Percentiles rank a stretch among this genome's conserved stretches.
Evolutionary conservation across 2,329 filamentous ascomycete genomes (phyloP).

Genomic region (Rhytidhysteron rufulum): DNA sequence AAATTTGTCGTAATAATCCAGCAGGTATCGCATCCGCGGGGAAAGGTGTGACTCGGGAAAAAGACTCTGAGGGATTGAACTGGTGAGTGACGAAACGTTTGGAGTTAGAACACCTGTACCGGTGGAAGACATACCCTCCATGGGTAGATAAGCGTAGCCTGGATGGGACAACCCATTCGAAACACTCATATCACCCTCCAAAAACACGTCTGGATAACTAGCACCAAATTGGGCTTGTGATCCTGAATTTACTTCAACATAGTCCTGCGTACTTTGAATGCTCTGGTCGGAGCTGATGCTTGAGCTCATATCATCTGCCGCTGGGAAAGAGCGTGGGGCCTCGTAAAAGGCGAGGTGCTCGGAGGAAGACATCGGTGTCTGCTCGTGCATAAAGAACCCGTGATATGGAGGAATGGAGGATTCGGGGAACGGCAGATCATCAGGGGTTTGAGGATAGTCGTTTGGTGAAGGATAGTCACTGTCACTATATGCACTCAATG

Average conservation of each 20-base stretch:
- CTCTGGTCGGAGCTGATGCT: conserved; percentile 46
- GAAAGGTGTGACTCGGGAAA: conserved; percentile 58
- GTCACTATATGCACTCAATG: conserved; percentile 45
- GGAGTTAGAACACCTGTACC: conserved; percentile 35
- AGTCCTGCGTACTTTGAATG: conserved; percentile 41
- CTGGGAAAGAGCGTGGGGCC: conserved; percentile 32
- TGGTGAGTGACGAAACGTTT: conserved; percentile 37
- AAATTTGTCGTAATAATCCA: conserved; percentile 90
- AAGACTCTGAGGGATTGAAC: conserved; percentile 43
- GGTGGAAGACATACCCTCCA: conserved; percentile 39
- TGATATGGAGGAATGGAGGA: conserved; percentile 32
- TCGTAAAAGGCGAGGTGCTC: conserved; percentile 34
- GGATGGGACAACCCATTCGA: conserved; percentile 33
- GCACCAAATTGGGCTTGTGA: conserved; percentile 30
- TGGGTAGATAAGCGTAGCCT: conserved; percentile 37
- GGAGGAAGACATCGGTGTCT: conserved; percentile 34
- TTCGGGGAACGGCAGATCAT: conserved; percentile 40
- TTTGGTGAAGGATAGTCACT: conserved; percentile 46
- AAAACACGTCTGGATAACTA: conserved; percentile 36
- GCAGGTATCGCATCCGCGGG: conserved; percentile 78
- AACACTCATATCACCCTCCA: conserved; percentile 36
- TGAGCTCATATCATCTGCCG: conserved; percentile 41
- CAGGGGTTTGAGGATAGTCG: conserved; percentile 46
- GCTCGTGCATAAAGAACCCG: conserved; percentile 29
- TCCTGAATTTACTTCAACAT: conserved; percentile 35